Conservation (phyloP, 805 yeast genomes). For the Danielia oregonensis region DNA sequence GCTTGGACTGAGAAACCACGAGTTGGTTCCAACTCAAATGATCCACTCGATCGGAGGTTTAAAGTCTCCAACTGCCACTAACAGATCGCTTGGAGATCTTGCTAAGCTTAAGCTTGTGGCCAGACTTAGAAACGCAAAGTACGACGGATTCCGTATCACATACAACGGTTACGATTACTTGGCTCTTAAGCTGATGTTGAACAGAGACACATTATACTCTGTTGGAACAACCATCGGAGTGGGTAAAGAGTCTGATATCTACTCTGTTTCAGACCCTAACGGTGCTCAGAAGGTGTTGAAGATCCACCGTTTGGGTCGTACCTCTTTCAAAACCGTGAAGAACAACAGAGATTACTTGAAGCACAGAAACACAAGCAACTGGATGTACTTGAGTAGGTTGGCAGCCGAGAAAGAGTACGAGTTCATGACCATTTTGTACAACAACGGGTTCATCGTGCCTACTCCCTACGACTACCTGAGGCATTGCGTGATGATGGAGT, state of each 20-base stretch:
- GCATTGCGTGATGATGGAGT: conserved; percentile 90
- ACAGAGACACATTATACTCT: conserved; percentile 67
- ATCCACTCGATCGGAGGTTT: conserved; percentile 78
- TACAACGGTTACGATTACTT: conserved; percentile 90
- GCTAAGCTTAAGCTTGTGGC: conserved; percentile 82
- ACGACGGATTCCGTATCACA: conserved; percentile 90
- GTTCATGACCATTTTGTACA: conserved; percentile 73
- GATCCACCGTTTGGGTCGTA: conserved; percentile 90
- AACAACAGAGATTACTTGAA: conserved; percentile 89
- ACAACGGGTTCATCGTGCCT: conserved; percentile 83
- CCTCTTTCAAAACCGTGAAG: conserved; percentile 88
- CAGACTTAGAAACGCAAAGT: conserved; percentile 81
- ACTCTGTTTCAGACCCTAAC: conserved; percentile 65
- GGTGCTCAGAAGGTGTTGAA: conserved; percentile 73
- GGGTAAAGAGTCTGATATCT: conserved; percentile 96
- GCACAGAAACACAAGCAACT: conserved; percentile 68
- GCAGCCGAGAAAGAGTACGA: conserved; percentile 93
- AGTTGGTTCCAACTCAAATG: conserved; percentile 85
- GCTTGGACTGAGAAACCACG: conserved; percentile 88
- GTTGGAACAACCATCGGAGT: conserved; percentile 90
- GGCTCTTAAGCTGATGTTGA: conserved; percentile 81
- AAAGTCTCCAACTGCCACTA: conserved; percentile 71
- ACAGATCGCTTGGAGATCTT: conserved; percentile 74
- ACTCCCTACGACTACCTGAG: conserved; percentile 84
- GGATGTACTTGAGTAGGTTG: conserved; percentile 88